Base-by-base conservation (phyloP, 164 flowering plant species). In the Aristolochia fimbriata region DNA sequence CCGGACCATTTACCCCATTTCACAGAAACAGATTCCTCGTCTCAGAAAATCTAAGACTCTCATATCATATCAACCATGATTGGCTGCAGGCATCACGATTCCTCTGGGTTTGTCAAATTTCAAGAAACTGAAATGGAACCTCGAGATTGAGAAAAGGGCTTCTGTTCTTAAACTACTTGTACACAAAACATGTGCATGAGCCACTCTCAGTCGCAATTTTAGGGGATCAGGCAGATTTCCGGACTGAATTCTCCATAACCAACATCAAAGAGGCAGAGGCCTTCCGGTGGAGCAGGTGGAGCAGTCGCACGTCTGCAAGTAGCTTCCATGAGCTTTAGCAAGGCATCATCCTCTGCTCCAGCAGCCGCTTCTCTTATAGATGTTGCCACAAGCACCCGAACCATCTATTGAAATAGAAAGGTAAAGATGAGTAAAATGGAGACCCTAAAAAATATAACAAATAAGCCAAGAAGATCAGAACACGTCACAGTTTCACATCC, bases 271-370 rank as follows among this genome's bases (percentile, higher is more conserved):
- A 93, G 86, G 75, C 96, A 87, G 41, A 92, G 88, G 47, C 98
- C 98, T 52, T 89, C 89, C 8, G 97, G 88, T 12, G 97, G 97
- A 16, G 98, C 96, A 9, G 98, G 98, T 4, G 98, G 98, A 21
- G 98, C 97, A 15, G 97, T 93, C 51, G 97, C 98, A 37, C 97
- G 87, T 65, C 98, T 75, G 60, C 98, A 86, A 47, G 98, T 83
- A 27, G 98, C 95, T 41, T 84, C 88, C 93, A 93, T 83, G 50
- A 93, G 82, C 66, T 80, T 82, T 52, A 93, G 58, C 70, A 93
- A 66, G 19, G 84, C 86, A 71, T 87, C 90, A 15, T 84, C 87
- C 20, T 76, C 87, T 51, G 98, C 89, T 65, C 97, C 97, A 16
- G 97, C 98, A 69, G 96, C 97, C 30, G 94, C 96, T 76, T 93